phyloP scores from a whole-genome alignment of 1,284 basidiomycete genomes.

The Ganoderma boninense region DNA sequence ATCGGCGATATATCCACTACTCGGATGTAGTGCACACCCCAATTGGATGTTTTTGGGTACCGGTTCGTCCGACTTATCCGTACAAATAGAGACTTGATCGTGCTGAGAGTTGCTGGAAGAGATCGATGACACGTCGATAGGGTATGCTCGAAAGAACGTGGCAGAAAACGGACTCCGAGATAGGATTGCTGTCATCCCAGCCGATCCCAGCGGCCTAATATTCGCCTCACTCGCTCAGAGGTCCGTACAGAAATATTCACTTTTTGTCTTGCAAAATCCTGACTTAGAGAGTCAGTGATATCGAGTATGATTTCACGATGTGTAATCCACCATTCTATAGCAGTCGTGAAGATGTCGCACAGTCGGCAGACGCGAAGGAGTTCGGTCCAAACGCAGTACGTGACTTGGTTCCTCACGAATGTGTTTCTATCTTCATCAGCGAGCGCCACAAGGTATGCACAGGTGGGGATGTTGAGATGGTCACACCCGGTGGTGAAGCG shows the following conservation, averaged over 20 bases:
- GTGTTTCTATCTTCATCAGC: neutral
- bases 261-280: neutral
- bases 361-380: conserved; percentile 70
- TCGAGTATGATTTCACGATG: conserved; percentile 78
- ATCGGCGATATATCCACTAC: conserved; percentile 88
- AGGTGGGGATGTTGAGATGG: conserved; percentile 85
- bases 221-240: conserved; percentile 16
- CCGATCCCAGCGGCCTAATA: conserved; percentile 52
- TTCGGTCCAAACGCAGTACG: conserved; percentile 71
- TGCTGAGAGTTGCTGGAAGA: conserved; percentile 53
- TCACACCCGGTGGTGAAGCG: conserved; percentile 87
- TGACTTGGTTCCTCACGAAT: conserved; percentile 7
- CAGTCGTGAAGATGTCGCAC: conserved; percentile 71
- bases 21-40: conserved; percentile 67
- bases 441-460: conserved; percentile 74
- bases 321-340: conserved; percentile 97
- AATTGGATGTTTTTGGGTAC: conserved; percentile 74
- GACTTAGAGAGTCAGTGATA: conserved; percentile 22
- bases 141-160: conserved; percentile 64
- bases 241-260: conserved; percentile 2
- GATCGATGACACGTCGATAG: conserved; percentile 68
- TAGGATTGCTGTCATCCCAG: conserved; percentile 57
- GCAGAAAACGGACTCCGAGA: conserved; percentile 58
- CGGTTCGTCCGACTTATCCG: conserved; percentile 52
- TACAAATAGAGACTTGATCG: neutral